Conservation (phyloP, 2,329 filamentous ascomycete genomes). For the Drechslerella coelobrocha region DNA sequence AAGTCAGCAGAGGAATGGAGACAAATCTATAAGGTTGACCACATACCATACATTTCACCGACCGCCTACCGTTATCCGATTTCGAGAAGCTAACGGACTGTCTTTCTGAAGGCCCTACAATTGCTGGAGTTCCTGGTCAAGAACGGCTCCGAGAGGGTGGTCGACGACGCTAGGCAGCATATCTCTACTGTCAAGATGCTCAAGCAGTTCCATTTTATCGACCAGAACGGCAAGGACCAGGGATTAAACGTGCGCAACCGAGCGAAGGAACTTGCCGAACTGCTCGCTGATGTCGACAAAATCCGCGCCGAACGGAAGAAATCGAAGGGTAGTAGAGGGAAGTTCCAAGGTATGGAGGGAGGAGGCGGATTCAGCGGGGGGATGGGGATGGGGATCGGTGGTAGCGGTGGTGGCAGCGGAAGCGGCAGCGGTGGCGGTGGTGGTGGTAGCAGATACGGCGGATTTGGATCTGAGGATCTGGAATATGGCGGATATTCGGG, state of each 20-base stretch:
- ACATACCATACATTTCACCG: no score
- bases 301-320: slow-evolving; percentile 88
- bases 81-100: not conserved
- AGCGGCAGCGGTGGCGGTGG: slow-evolving; percentile 58
- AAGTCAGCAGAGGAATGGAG: slow-evolving; percentile 98
- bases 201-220: slow-evolving; percentile 95
- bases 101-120: slow-evolving; percentile 70
- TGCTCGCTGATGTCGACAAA: slow-evolving; percentile 88
- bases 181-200: slow-evolving; percentile 97
- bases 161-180: slow-evolving; percentile 95
- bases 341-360: slow-evolving; percentile 93
- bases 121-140: slow-evolving; percentile 96
- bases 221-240: slow-evolving; percentile 96
- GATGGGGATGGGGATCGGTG: slow-evolving; percentile 64
- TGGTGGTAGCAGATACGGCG: slow-evolving; percentile 74
- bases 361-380: slow-evolving; percentile 70
- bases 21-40: slow-evolving; percentile 94
- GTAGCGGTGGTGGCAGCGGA: slow-evolving; percentile 57
- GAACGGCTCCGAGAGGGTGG: slow-evolving; percentile 95
- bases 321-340: slow-evolving; percentile 84
- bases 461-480: slow-evolving; percentile 81
- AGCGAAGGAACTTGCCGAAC: slow-evolving; percentile 91
- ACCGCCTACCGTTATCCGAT: not conserved
- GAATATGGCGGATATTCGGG: slow-evolving; percentile 72
- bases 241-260: slow-evolving; percentile 96